These are phyloP conservation scores for Apophysomyces ossiformis DNA, from an alignment of 371 early-diverging fungal genomes.

Conservation along the genomic window DNA sequence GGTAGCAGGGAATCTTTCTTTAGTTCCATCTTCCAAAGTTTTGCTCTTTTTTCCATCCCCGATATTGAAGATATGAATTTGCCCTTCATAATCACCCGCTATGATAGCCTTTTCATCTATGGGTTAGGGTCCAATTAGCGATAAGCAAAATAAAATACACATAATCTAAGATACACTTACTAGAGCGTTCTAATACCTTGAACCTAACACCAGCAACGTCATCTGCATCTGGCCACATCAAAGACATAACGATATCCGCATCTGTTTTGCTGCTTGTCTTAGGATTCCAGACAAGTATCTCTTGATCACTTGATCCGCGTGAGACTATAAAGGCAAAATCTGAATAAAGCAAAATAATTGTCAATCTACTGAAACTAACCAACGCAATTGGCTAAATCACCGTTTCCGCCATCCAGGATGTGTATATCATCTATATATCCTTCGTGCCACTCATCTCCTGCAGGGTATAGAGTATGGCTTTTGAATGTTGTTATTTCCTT, in stretches of 20 bases:
- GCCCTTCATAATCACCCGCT: conserved; percentile 51
- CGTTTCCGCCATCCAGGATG: conserved; percentile 25
- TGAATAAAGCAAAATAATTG: background rate
- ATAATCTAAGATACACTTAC: conserved; percentile 13
- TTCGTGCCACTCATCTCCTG: conserved; percentile 64
- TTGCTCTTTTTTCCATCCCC: conserved; percentile 35
- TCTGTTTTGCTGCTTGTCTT: conserved; percentile 38
- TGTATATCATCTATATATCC: conserved; percentile 61
- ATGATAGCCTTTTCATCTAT: conserved; percentile 36
- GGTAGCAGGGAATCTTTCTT: conserved; percentile 32
- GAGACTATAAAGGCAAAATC: conserved; percentile 26
- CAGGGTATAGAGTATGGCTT: conserved; percentile 41
- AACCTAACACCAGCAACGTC: conserved; percentile 35
- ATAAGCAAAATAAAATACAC: background rate
- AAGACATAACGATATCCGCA: conserved; percentile 37
- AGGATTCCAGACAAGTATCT: conserved; percentile 46
- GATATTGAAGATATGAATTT: conserved; percentile 43
- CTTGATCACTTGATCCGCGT: conserved; percentile 44
- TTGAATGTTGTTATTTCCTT: conserved; percentile 6
- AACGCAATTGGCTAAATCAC: conserved; percentile 23
- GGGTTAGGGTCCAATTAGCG: background rate
- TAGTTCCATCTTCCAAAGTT: conserved; percentile 37
- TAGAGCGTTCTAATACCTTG: conserved; percentile 38
- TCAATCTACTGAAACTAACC: conserved; percentile 14
- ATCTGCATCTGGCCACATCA: conserved; percentile 46